phyloP scores from a whole-genome alignment of 345 rosid genomes.

The Citrus unshiu region DNA sequence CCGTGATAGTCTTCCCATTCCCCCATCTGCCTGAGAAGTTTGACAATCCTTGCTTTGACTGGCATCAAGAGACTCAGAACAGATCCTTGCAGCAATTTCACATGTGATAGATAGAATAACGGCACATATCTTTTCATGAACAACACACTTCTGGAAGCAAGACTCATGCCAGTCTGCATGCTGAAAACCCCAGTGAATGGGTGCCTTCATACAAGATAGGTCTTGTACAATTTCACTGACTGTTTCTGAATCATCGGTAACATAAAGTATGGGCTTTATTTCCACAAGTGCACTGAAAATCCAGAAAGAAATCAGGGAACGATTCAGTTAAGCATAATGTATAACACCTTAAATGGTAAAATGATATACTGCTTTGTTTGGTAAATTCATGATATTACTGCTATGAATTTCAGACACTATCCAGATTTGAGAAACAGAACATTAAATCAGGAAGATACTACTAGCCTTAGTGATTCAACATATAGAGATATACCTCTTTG shows the following conservation, averaged over 20 bases:
- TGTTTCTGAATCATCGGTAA: slow-evolving; percentile 39
- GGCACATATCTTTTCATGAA: slow-evolving; percentile 59
- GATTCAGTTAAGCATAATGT: background rate
- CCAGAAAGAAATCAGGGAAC: background rate
- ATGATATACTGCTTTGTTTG: background rate
- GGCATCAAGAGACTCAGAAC: slow-evolving; percentile 23
- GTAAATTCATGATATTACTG: background rate
- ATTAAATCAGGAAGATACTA: background rate
- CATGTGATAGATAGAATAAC: slow-evolving; percentile 53
- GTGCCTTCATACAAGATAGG: slow-evolving; percentile 13
- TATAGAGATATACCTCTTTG: slow-evolving; percentile 59
- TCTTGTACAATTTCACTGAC: slow-evolving; percentile 25
- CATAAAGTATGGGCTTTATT: slow-evolving; percentile 79
- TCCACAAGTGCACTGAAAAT: slow-evolving; percentile 80
- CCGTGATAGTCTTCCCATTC: slow-evolving; percentile 46
- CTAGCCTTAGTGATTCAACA: background rate
- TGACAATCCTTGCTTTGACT: slow-evolving; percentile 15
- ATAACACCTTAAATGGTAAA: background rate
- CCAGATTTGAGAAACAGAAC: background rate
- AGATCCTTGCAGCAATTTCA: slow-evolving; percentile 39
- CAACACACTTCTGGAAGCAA: slow-evolving; percentile 66
- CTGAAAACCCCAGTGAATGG: slow-evolving; percentile 49
- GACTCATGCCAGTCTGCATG: slow-evolving; percentile 80
- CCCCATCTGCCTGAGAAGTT: slow-evolving; percentile 27
- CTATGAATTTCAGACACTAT: background rate